Percentiles rank a stretch among this genome's conserved stretches.
Conservation (phyloP, 73 alveolate genomes). For the Urostyla sp. region DNA sequence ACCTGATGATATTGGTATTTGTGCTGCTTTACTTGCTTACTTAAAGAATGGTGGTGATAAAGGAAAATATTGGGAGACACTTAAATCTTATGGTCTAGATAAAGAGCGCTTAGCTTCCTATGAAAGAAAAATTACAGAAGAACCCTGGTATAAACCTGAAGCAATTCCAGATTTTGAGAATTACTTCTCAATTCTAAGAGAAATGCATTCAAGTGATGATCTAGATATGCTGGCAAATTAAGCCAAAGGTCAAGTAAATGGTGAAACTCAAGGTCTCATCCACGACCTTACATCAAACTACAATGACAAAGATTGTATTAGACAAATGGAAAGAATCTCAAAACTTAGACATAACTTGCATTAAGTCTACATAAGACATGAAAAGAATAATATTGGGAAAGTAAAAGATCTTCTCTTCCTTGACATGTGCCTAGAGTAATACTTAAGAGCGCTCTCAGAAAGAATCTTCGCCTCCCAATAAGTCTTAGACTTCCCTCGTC, state of each 20-base stretch:
- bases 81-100: constrained; percentile 81
- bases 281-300: constrained; percentile 50
- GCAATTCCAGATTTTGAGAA: constrained; percentile 76
- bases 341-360: constrained; percentile 40
- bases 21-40: constrained; percentile 91
- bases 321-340: constrained; percentile 65
- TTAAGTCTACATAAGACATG: constrained; percentile 2
- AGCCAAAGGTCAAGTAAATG: constrained; percentile 72
- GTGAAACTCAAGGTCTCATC: constrained; percentile 13
- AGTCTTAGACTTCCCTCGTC: too few species aligned
- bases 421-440: constrained; percentile 83
- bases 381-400: constrained; percentile 48
- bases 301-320: constrained; percentile 52
- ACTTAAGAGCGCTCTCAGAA: constrained; percentile 77
- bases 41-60: constrained; percentile 78
- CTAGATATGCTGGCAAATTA: constrained; percentile 74
- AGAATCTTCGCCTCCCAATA: too few species aligned
- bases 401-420: constrained; percentile 84
- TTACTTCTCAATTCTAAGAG: constrained; percentile 81
- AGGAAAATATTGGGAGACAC: constrained; percentile 87
- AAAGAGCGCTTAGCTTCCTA: constrained; percentile 86
- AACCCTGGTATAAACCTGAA: constrained; percentile 83
- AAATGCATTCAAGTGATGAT: constrained; percentile 92
- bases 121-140: constrained; percentile 81
- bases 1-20: constrained; percentile 93